Conservation (phyloP, 192 early-diverging fungal genomes). For the Coemansia aciculifera region DNA sequence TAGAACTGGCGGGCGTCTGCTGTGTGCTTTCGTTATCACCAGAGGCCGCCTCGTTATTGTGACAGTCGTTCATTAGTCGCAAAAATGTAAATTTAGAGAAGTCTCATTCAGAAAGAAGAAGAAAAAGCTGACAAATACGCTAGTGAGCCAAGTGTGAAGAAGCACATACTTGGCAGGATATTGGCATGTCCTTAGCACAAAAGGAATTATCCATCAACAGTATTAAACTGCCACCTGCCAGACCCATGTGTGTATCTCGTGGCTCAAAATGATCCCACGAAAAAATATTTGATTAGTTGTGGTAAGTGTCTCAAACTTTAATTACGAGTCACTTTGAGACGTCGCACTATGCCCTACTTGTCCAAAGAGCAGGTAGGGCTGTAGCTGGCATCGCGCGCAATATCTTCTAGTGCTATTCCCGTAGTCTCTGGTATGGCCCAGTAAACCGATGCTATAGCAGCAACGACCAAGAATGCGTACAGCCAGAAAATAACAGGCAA, state of each 20-base stretch:
- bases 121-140: not conserved
- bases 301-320: not conserved
- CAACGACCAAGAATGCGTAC: slow-evolving; percentile 18
- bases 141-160: not conserved
- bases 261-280: not conserved
- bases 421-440: slow-evolving; percentile 35
- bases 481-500: slow-evolving; percentile 37
- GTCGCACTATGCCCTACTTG: not conserved
- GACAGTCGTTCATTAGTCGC: not conserved
- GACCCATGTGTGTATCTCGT: not conserved
- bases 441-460: slow-evolving; percentile 18
- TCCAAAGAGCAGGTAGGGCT: not conserved
- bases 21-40: not conserved
- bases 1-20: not conserved
- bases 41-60: not conserved
- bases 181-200: not conserved
- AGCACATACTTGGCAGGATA: not conserved
- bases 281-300: not conserved
- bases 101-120: not conserved
- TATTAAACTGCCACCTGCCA: not conserved
- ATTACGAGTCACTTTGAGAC: not conserved
- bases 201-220: not conserved
- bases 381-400: not conserved
- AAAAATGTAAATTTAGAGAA: not conserved
- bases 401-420: slow-evolving; percentile 29